These are phyloP conservation scores for Boletus sensibilis DNA, from an alignment of 768 basidiomycete genomes.

Conservation along the genomic window DNA sequence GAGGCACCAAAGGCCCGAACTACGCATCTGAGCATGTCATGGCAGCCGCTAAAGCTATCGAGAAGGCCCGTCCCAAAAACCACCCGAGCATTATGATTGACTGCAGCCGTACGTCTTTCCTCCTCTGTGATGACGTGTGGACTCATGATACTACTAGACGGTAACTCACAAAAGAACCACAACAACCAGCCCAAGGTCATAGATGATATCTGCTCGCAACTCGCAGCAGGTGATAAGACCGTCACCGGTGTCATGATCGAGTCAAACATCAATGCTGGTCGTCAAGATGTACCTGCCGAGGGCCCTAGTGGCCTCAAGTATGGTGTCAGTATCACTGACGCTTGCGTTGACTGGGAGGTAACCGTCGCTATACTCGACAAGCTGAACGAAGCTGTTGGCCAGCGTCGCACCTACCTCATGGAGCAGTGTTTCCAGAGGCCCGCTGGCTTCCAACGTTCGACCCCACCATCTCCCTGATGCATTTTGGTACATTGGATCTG, in stretches of 20 bases:
- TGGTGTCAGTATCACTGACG: slow-evolving; percentile 89
- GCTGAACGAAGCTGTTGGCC: slow-evolving; percentile 50
- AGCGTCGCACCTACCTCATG: slow-evolving; percentile 28
- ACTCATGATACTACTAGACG: slow-evolving; percentile 49
- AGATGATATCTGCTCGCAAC: slow-evolving; percentile 69
- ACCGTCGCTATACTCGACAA: slow-evolving; percentile 74
- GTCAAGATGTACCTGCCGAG: slow-evolving; percentile 80
- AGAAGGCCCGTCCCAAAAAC: slow-evolving; percentile 54
- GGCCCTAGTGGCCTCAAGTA: slow-evolving; percentile 70
- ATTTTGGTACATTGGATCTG: not conserved
- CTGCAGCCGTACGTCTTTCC: slow-evolving; percentile 62
- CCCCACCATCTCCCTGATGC: slow-evolving; percentile 14
- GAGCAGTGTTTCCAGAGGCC: slow-evolving; percentile 25
- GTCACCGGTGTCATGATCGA: slow-evolving; percentile 99
- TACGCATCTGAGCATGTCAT: slow-evolving; percentile 71
- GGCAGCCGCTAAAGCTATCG: slow-evolving; percentile 58
- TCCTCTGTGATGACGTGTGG: not conserved
- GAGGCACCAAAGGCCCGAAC: slow-evolving; percentile 90
- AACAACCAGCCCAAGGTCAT: slow-evolving; percentile 86
- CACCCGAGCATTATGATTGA: slow-evolving; percentile 84
- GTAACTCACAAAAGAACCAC: slow-evolving; percentile 95
- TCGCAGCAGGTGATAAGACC: slow-evolving; percentile 59
- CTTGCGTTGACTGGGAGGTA: slow-evolving; percentile 83
- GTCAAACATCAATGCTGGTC: slow-evolving; percentile 86
- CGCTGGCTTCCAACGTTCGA: slow-evolving; percentile 27